These are phyloP conservation scores for Puya raimondii DNA, from an alignment of 176 grass and related monocot species.

Conservation along the genomic window DNA sequence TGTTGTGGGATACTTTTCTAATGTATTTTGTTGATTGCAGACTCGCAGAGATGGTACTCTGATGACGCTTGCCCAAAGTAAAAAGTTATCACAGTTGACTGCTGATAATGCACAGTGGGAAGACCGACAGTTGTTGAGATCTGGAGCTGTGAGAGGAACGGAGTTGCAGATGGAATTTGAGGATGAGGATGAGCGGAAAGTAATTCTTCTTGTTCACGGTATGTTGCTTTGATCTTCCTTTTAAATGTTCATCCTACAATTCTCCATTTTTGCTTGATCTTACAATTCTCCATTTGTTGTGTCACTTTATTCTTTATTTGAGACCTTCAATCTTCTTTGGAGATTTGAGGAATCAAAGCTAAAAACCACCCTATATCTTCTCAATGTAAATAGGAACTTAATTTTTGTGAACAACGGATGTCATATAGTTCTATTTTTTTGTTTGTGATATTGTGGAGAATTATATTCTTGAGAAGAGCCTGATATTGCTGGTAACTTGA, in stretches of 20 bases:
- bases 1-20: constrained; percentile 12
- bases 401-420: no score
- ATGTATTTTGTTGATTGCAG: constrained; percentile 37
- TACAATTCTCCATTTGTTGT: neutral
- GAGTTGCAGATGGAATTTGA: constrained; percentile 98
- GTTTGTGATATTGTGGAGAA: no score
- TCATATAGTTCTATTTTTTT: no score
- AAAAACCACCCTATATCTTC: no score
- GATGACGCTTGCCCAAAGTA: constrained; percentile 95
- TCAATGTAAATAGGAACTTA: no score
- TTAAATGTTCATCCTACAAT: neutral
- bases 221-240: constrained; percentile 20
- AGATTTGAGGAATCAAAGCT: no score
- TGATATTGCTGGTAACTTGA: neutral
- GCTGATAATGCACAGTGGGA: constrained; percentile 99
- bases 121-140: constrained; percentile 89
- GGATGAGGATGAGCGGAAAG: constrained; percentile 97
- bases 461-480: neutral
- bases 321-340: no score
- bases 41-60: constrained; percentile 74
- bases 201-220: constrained; percentile 99
- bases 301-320: neutral
- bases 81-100: constrained; percentile 95
- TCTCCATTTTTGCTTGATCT: no score
- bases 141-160: constrained; percentile 93